A percentile compares a stretch with the other conserved stretches of the same genome.
These are phyloP conservation scores for Cercospora canescens DNA, from an alignment of 2,329 filamentous ascomycete genomes.

Conservation along the genomic window DNA sequence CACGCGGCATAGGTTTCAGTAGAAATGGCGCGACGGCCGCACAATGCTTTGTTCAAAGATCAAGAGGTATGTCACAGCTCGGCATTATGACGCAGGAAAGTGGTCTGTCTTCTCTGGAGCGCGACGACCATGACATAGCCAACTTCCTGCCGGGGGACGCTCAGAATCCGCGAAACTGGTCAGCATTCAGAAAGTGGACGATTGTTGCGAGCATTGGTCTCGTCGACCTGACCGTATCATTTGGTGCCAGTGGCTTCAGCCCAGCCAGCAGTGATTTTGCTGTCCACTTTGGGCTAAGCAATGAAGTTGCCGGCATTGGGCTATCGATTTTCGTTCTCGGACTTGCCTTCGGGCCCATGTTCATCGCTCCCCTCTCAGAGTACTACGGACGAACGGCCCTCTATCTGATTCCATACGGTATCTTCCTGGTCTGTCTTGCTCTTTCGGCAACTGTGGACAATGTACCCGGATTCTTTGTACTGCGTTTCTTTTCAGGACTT, in stretches of 20 bases:
- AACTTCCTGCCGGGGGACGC: conserved; percentile 39
- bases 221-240: conserved; percentile 26
- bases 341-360: conserved; percentile 47
- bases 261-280: conserved; percentile 45
- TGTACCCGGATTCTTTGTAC: conserved; percentile 41
- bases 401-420: conserved; percentile 44
- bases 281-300: conserved; percentile 42
- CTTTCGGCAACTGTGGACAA: conserved; percentile 46
- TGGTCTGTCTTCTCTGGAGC: neutral
- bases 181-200: conserved; percentile 45
- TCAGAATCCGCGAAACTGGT: conserved; percentile 49
- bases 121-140: conserved; percentile 10
- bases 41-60: neutral
- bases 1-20: neutral
- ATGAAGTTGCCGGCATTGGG: conserved; percentile 46
- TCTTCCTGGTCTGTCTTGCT: conserved; percentile 46
- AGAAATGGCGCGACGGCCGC: neutral
- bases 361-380: conserved; percentile 48
- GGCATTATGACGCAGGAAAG: conserved; percentile 1
- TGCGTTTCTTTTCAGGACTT: conserved; percentile 46
- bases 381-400: conserved; percentile 47
- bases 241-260: conserved; percentile 51
- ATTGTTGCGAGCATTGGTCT: conserved; percentile 48
- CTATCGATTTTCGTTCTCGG: conserved; percentile 51
- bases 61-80: conserved; percentile 2